Base-by-base conservation (phyloP, 2,329 filamentous ascomycete species). In the Alternaria gansuensis region DNA sequence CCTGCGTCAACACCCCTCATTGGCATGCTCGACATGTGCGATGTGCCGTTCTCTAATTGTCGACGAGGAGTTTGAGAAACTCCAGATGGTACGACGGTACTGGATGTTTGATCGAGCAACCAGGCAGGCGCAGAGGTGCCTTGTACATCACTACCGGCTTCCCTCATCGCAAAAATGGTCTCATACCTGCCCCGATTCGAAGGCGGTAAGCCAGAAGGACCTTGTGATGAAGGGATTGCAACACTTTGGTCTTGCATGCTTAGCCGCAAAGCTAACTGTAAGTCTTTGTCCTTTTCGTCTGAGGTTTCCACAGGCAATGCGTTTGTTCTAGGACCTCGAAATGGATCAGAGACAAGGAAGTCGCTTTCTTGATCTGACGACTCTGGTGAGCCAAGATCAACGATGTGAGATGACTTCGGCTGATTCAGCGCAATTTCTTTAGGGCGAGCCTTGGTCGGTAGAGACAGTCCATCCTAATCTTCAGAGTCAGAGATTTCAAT, bases 401-500 rank as follows among this genome's bases (percentile, higher is more conserved):
- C 6, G 9, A 49, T 41, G 34, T 31, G 43, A 48, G 52, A 54
- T 11, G 13, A n/a, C 8, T 9, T 31, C 9, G 26, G 11, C 3
- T 24, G 24, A 17, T 33, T 33, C 28, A 8, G 11, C 4, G 26
- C 8, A 40, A 9, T 10, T 14, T 23, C 21, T 26, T n/a, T 37
- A n/a, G 26, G 29, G 21, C 17, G 49, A 23, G 9, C 9, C 11
- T 28, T 36, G 29, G 29, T 46, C 10, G 33, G 44, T 31, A 50
- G 40, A 11, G 31, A 41, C 21, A 51, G 29, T 11, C 9, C 45
- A 7, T 45, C 13, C 6, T 54, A 49, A 17, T 58, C 55, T 11
- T 65, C 63, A 10, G 63, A 64, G 23, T 64, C 60, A 8, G 59
- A 61, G 17, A 67, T 13, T 37, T 61, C 48, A 21, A 57, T 65